Percentiles rank a stretch among this genome's conserved stretches.
phyloP scores from a whole-genome alignment of 2,329 filamentous ascomycete species.

The Dactylellina parvicollis region DNA sequence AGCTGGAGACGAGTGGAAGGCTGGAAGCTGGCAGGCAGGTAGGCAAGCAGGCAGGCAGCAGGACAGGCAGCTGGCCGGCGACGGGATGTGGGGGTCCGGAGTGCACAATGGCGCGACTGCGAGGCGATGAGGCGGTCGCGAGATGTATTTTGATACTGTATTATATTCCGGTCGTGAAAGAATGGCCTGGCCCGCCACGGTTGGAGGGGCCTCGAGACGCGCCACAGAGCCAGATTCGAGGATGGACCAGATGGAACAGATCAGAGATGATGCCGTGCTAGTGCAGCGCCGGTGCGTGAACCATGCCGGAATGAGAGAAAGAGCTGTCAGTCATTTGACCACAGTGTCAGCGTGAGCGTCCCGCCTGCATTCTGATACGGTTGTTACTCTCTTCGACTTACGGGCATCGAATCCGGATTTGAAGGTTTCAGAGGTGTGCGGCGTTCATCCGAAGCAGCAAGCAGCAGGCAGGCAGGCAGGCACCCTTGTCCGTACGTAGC shows the following conservation, averaged over 20 bases:
- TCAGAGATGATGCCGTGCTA: no score
- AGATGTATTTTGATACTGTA: neutral
- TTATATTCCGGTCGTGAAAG: neutral
- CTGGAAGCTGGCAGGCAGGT: no score
- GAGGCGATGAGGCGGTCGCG: no score
- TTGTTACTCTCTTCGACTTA: no score
- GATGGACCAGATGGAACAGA: no score
- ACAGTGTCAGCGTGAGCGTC: neutral
- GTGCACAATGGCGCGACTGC: no score
- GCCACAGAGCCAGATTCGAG: no score
- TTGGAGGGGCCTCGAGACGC: no score
- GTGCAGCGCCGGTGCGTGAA: neutral
- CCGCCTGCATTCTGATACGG: neutral
- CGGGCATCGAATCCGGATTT: neutral
- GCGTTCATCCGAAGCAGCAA: conserved; percentile 23
- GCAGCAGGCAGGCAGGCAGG: neutral
- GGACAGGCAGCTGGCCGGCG: no score
- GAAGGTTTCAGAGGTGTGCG: conserved; percentile 1
- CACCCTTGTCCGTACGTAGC: no score
- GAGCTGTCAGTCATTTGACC: conserved; percentile 6
- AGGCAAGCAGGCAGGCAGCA: no score
- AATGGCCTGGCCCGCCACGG: neutral
- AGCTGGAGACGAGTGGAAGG: neutral
- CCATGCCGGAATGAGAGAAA: neutral
- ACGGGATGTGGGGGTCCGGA: neutral